Conservation (phyloP, 768 basidiomycete genomes). For the Trametes villosa region DNA sequence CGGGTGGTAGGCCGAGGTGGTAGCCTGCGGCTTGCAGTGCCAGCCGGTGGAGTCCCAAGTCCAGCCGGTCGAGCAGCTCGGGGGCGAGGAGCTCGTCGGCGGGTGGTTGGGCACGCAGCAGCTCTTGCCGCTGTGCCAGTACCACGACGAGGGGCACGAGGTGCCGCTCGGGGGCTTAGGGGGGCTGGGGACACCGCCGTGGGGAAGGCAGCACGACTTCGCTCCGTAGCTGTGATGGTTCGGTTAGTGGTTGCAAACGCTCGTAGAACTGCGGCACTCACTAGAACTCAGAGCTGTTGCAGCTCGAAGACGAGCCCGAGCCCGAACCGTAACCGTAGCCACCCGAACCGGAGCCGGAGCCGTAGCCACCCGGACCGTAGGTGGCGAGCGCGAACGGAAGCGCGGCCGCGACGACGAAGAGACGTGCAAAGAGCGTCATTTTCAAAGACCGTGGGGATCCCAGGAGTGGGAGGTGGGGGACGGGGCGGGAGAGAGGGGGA, state of each 20-base stretch:
- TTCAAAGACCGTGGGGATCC: slow-evolving; percentile 33
- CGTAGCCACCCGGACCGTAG: background rate
- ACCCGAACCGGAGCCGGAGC: slow-evolving; percentile 17
- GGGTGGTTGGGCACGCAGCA: slow-evolving; percentile 59
- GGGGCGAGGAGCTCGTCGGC: slow-evolving; percentile 42
- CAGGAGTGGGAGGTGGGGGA: slow-evolving; percentile 38
- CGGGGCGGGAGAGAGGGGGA: slow-evolving; percentile 31
- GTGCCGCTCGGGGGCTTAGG: slow-evolving; percentile 50
- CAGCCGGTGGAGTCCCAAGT: slow-evolving; percentile 9
- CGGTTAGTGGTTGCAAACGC: background rate
- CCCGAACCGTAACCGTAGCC: slow-evolving; percentile 33
- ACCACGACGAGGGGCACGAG: slow-evolving; percentile 53
- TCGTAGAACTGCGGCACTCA: slow-evolving; percentile 3
- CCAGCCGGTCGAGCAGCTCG: slow-evolving; percentile 48
- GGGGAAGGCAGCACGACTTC: slow-evolving; percentile 49
- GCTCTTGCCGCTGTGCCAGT: slow-evolving; percentile 49
- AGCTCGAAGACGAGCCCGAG: slow-evolving; percentile 36
- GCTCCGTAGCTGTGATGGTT: slow-evolving; percentile 32
- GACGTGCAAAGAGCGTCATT: slow-evolving; percentile 42
- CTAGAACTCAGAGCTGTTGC: slow-evolving; percentile 34
- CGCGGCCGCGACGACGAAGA: slow-evolving; percentile 41
- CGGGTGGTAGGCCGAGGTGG: background rate
- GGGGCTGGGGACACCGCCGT: slow-evolving; percentile 45
- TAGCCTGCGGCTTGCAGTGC: slow-evolving; percentile 6
- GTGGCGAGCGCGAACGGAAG: slow-evolving; percentile 39